These are phyloP conservation scores for Rhizophagus sp. DNA, from an alignment of 192 early-diverging fungal species.

Conservation along the genomic window DNA sequence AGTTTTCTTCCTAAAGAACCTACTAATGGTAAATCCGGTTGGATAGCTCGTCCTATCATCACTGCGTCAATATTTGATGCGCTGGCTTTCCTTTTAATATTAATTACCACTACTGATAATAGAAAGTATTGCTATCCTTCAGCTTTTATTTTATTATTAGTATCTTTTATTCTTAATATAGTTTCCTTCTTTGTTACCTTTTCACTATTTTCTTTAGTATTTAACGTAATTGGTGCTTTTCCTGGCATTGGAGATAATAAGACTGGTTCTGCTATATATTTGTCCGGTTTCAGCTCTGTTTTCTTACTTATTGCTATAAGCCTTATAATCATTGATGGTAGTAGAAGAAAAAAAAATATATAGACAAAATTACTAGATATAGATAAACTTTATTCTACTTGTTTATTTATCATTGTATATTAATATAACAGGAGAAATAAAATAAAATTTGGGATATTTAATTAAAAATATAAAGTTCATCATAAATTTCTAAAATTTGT, in stretches of 20 bases:
- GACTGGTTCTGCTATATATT: constrained; percentile 11
- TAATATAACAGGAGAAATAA: background rate
- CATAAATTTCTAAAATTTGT: no score
- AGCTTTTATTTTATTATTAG: background rate
- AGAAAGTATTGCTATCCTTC: background rate
- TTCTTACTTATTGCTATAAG: constrained; percentile 8
- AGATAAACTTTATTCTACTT: background rate
- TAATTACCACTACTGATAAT: background rate
- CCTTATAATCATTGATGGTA: no score
- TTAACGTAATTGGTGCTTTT: constrained; percentile 5
- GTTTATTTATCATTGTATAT: background rate
- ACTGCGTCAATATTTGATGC: background rate
- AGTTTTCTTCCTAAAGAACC: constrained; percentile 19
- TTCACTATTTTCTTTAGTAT: constrained; percentile 22
- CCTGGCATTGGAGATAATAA: constrained; percentile 23
- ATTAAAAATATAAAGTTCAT: background rate
- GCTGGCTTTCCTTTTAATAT: background rate
- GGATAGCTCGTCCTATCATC: constrained; percentile 10
- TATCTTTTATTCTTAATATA: background rate
- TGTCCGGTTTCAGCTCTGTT: background rate
- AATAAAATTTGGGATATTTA: background rate
- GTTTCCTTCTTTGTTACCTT: constrained; percentile 2
- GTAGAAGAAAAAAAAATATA: background rate
- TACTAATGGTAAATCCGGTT: constrained; percentile 3
- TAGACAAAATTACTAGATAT: background rate